These are phyloP conservation scores for Arthrobotrys conoides DNA, from an alignment of 2,329 filamentous ascomycete genomes.

Conservation along the genomic window DNA sequence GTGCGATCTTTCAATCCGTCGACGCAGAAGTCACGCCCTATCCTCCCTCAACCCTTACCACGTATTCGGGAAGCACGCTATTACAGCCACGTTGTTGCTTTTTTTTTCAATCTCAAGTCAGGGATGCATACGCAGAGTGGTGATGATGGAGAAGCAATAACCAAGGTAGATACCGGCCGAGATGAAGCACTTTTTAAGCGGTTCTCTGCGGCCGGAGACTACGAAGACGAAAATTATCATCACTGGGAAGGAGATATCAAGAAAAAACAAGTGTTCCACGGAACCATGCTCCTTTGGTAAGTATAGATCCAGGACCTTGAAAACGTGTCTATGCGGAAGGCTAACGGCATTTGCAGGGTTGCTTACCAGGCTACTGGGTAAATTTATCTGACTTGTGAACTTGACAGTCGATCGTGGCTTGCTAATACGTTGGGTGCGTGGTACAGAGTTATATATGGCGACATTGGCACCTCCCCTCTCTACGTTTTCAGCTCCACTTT, in stretches of 20 bases:
- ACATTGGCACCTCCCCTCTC: slow-evolving; percentile 77
- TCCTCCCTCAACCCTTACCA: not conserved
- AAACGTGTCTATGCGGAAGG: not conserved
- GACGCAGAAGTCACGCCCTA: not conserved
- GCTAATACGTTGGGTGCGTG: not conserved
- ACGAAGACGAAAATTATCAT: slow-evolving; percentile 44
- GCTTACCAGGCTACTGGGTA: slow-evolving; percentile 60
- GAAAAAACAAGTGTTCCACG: slow-evolving; percentile 57
- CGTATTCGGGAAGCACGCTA: not conserved
- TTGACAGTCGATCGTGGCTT: not conserved
- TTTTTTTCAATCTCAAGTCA: slow-evolving; percentile 33
- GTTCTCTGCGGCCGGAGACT: slow-evolving; percentile 45
- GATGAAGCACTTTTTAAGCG: slow-evolving; percentile 36
- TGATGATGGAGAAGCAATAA: slow-evolving; percentile 59
- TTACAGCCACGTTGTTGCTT: slow-evolving; percentile 42
- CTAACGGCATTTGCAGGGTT: slow-evolving; percentile 38
- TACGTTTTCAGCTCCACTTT: slow-evolving; percentile 81
- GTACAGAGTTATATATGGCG: slow-evolving; percentile 75
- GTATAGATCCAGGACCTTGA: not conserved
- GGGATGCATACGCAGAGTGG: slow-evolving; percentile 59
- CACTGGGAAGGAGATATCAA: slow-evolving; percentile 50
- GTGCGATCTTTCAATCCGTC: slow-evolving; percentile 1
- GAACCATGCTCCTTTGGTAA: slow-evolving; percentile 57
- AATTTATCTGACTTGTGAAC: not conserved
- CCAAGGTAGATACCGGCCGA: slow-evolving; percentile 53